phyloP scores from a whole-genome alignment of 345 rosid genomes.

The Syzygium oleosum region DNA sequence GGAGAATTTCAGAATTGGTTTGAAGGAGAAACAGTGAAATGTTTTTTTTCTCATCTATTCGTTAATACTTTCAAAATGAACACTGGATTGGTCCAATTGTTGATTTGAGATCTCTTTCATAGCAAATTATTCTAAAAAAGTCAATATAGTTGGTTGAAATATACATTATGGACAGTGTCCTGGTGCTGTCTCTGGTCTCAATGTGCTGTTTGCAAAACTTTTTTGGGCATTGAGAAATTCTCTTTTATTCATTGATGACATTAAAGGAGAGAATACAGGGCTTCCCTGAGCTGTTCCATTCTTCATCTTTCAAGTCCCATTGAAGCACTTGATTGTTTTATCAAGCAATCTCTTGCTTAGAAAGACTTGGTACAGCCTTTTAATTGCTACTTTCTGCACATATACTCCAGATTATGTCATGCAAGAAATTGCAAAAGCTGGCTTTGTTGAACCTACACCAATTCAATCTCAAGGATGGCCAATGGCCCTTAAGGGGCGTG shows the following conservation, averaged over 20 bases:
- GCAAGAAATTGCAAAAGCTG: conserved; percentile 91
- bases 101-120: not conserved
- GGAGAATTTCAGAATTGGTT: not conserved
- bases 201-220: not conserved
- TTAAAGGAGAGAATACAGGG: not conserved
- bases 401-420: conserved; percentile 69
- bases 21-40: not conserved
- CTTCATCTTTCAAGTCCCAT: not conserved
- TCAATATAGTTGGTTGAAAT: not conserved
- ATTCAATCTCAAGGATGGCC: conserved; percentile 99
- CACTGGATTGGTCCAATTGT: not conserved
- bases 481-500: conserved; percentile 98
- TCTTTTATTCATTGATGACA: not conserved
- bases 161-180: not conserved
- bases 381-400: not conserved
- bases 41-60: not conserved
- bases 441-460: conserved; percentile 91
- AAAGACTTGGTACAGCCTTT: not conserved
- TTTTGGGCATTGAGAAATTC: not conserved
- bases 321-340: not conserved
- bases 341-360: not conserved
- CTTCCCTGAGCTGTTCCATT: not conserved
- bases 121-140: not conserved
- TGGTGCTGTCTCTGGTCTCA: not conserved
- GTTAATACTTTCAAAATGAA: not conserved